These are phyloP conservation scores for Leucoagaricus sp. DNA, from an alignment of 1,284 basidiomycete genomes.

Conservation along the genomic window DNA sequence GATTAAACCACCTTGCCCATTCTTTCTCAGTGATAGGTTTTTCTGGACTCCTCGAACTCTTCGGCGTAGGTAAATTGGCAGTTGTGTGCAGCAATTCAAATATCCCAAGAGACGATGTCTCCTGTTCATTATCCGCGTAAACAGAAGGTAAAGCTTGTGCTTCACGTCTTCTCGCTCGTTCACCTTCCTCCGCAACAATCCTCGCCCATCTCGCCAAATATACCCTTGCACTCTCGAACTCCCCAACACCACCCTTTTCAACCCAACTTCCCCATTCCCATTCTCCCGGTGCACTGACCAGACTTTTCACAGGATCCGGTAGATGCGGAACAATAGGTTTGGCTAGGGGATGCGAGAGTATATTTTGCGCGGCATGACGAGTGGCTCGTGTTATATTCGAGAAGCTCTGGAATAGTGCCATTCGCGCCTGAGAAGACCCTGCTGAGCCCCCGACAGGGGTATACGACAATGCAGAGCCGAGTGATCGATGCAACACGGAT, in stretches of 20 bases:
- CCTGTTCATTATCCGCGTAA: constrained; percentile 50
- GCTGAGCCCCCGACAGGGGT: constrained; percentile 22
- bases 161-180: constrained; percentile 79
- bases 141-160: constrained; percentile 61
- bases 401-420: constrained; percentile 81
- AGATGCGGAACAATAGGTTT: constrained; percentile 94
- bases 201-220: constrained; percentile 97
- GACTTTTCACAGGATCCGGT: constrained; percentile 85
- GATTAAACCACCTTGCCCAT: constrained; percentile 74
- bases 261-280: constrained; percentile 87
- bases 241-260: constrained; percentile 84
- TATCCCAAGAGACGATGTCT: constrained; percentile 78
- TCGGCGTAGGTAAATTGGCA: constrained; percentile 75
- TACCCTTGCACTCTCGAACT: constrained; percentile 94
- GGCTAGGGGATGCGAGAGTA: constrained; percentile 90
- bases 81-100: constrained; percentile 86
- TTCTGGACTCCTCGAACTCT: constrained; percentile 67
- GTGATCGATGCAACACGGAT: constrained; percentile 77
- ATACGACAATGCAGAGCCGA: constrained; percentile 40
- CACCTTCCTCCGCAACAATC: constrained; percentile 94
- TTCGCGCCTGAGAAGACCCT: constrained; percentile 68
- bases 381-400: constrained; percentile 90
- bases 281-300: constrained; percentile 85
- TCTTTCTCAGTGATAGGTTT: constrained; percentile 72
- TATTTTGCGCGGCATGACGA: constrained; percentile 86